Conservation (phyloP, 1,284 basidiomycete genomes). For the Heliocybe sulcata region DNA sequence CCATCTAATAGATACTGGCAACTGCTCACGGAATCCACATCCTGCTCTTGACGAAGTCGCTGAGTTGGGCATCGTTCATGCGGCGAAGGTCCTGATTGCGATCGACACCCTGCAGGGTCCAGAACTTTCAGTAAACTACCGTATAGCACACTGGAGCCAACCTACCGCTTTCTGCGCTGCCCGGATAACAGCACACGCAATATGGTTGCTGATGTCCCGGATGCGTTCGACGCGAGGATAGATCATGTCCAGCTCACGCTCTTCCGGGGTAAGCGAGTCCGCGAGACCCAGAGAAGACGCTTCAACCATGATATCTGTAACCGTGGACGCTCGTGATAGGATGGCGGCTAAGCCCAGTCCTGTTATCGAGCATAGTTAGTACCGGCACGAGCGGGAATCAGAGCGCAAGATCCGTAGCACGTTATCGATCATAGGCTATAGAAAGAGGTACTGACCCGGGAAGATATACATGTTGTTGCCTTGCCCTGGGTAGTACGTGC, state of each 20-base stretch:
- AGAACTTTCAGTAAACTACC: slow-evolving; percentile 1
- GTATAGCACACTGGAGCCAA: slow-evolving; percentile 8
- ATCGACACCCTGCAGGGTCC: slow-evolving; percentile 46
- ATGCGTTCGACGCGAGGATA: slow-evolving; percentile 79
- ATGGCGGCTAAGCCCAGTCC: slow-evolving; percentile 78
- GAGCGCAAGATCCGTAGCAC: slow-evolving; percentile 3
- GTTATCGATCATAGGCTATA: slow-evolving; percentile 5
- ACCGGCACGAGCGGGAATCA: slow-evolving; percentile 15
- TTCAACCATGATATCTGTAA: slow-evolving; percentile 81
- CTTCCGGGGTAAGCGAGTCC: slow-evolving; percentile 67
- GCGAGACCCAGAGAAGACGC: slow-evolving; percentile 74
- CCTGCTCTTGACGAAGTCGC: slow-evolving; percentile 46
- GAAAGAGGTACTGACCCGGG: slow-evolving; percentile 38
- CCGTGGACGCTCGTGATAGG: slow-evolving; percentile 52
- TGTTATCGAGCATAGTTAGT: slow-evolving; percentile 23
- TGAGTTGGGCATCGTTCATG: slow-evolving; percentile 49
- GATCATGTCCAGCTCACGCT: slow-evolving; percentile 56
- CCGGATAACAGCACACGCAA: slow-evolving; percentile 70
- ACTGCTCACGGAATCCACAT: slow-evolving; percentile 63
- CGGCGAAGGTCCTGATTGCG: slow-evolving; percentile 43
- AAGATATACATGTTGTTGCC: slow-evolving; percentile 89
- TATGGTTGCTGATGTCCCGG: slow-evolving; percentile 73
- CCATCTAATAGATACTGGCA: not conserved
- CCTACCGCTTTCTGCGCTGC: slow-evolving; percentile 69
- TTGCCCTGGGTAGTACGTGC: slow-evolving; percentile 75